Base-by-base conservation (phyloP, 2,329 filamentous ascomycete genomes). In the Pestalotiopsis sp. region DNA sequence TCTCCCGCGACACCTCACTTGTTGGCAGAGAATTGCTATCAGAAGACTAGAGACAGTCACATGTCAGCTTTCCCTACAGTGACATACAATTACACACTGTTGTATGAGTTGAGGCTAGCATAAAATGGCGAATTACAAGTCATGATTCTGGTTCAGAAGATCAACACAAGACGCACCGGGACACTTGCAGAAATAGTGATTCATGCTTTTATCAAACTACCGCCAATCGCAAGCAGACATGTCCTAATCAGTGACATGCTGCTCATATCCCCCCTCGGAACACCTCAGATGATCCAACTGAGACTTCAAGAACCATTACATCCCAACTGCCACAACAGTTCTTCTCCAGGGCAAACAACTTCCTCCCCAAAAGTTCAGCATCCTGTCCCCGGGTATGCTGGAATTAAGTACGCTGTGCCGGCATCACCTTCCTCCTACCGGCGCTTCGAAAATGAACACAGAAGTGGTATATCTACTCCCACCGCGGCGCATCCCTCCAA, bases 391-490 rank as follows among this genome's bases (percentile, higher is more conserved):
- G 9, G 45, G 20, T 6, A 9, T 52, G 45, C 39, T 45, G 39
- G 3, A 4, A 45, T 45, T 17, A 45, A 9, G 11, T 59, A 62
- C 38, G n/a, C 7, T 62, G 59, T 36, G 36, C n/a, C 60, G 27
- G 60, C 27, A 27, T 23, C 17, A 36, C 17, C 17, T 59, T 17
- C 23, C 62, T 31, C 23, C 62, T 36, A n/a, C 39, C 39, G 38
- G 17, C 20, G 4, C 5, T 38, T 49, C 36, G 41, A 52, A 65
- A 11, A 45, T 65, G 20, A 52, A 65, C 62, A 65, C 17, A 65
- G 62, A 65, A 65, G 62, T 31, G 27, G 27, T 52, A 52, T 65
- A 31, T 49, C 13, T 52, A 65, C 39, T 65, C 41, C 57, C n/a
- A 12, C 4, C n/a, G 27, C n/a, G 27, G 14, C 27, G 57, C 7